Evolutionary conservation across 331 rosid species (phyloP).

Genomic region (Dryas integrifolia): DNA sequence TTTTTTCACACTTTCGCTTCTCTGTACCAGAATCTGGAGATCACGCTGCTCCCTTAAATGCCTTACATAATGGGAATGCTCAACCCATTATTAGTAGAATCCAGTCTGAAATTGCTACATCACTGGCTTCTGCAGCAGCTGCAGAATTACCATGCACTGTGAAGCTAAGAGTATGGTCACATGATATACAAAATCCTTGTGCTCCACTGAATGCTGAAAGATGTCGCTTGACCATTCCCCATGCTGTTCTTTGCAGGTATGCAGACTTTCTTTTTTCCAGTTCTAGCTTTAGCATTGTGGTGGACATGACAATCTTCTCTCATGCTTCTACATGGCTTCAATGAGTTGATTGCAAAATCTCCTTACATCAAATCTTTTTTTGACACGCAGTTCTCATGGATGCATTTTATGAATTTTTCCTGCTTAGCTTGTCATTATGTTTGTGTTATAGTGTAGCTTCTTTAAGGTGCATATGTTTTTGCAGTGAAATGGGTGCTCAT

Average conservation of each 20-base stretch:
- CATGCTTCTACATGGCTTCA: slow-evolving; percentile 17
- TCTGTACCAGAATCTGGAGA: slow-evolving; percentile 31
- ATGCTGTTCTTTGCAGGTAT: slow-evolving; percentile 62
- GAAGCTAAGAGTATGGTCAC: slow-evolving; percentile 51
- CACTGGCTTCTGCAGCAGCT: slow-evolving; percentile 42
- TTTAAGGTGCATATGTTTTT: slow-evolving; percentile 26
- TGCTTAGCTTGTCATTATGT: slow-evolving; percentile 11
- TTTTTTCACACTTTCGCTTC: slow-evolving; percentile 25
- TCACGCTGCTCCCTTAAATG: slow-evolving; percentile 13
- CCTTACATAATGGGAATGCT: slow-evolving; percentile 25
- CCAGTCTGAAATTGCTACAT: slow-evolving; percentile 45
- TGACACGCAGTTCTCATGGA: background rate
- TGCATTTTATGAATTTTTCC: background rate
- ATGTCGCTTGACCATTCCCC: slow-evolving; percentile 45
- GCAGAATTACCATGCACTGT: slow-evolving; percentile 60
- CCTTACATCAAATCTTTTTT: background rate
- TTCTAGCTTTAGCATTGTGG: background rate
- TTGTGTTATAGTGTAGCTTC: slow-evolving; percentile 8
- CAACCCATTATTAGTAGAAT: slow-evolving; percentile 41
- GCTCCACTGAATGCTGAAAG: slow-evolving; percentile 39
- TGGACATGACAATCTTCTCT: slow-evolving; percentile 4
- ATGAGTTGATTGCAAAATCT: background rate
- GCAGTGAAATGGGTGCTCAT: slow-evolving; percentile 86
- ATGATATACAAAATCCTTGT: slow-evolving; percentile 47
- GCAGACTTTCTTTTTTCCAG: slow-evolving; percentile 4